A percentile compares a stretch with the other conserved stretches of the same genome.
Evolutionary conservation across 345 rosid genomes (phyloP).

Genomic region (Eucalyptus curtisii): DNA sequence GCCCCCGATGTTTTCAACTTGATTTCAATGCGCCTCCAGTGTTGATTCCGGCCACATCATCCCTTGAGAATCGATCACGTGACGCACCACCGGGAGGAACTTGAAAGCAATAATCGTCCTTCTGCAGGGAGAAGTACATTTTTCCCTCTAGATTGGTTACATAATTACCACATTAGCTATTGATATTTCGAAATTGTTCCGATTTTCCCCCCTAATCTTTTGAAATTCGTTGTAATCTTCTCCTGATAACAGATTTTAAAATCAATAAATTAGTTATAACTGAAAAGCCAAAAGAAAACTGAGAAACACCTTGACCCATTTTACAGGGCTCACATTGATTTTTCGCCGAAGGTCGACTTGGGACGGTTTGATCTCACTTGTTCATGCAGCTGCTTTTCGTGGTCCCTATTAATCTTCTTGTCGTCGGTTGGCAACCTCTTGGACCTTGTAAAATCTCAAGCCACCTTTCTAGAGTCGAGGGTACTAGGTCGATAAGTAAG

Average conservation of each 20-base stretch:
- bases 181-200: neutral
- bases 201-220: neutral
- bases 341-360: neutral
- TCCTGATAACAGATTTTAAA: neutral
- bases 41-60: neutral
- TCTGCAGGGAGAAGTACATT: neutral
- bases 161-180: neutral
- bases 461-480: accelerated
- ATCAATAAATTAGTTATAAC: constrained; percentile 22
- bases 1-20: neutral
- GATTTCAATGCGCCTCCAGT: neutral
- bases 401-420: neutral
- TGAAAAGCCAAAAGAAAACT: constrained; percentile 74
- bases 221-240: neutral
- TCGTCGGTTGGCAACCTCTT: neutral
- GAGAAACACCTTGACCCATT: neutral
- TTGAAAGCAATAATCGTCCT: neutral
- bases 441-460: neutral
- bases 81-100: neutral
- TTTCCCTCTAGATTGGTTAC: neutral
- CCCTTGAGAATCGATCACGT: neutral
- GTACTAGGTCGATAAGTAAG: too few species aligned
- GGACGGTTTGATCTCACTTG: neutral
- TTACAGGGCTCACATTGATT: neutral
- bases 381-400: neutral